A percentile compares a stretch with the other conserved stretches of the same genome.
These are phyloP conservation scores for Talaromyces proteolyticus DNA, from an alignment of 495 filamentous ascomycete species.

Conservation along the genomic window DNA sequence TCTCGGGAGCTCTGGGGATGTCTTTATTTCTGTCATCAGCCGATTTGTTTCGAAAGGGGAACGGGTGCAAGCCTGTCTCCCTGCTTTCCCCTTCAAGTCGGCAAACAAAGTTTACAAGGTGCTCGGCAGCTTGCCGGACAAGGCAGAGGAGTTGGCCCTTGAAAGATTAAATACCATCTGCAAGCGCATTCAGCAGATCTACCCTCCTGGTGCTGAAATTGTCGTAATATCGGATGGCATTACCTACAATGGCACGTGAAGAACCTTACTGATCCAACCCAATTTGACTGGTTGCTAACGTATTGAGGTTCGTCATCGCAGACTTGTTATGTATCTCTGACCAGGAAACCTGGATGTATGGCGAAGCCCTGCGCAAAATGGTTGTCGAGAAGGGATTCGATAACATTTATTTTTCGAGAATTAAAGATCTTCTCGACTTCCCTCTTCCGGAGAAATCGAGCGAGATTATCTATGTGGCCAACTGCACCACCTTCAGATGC, in stretches of 20 bases:
- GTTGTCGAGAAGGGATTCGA: constrained; percentile 28
- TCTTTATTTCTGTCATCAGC: neutral
- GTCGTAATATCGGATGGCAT: constrained; percentile 49
- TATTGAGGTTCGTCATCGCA: constrained; percentile 11
- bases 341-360: constrained; percentile 44
- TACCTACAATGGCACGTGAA: constrained; percentile 40
- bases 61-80: constrained; percentile 31
- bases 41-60: neutral
- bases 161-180: constrained; percentile 38
- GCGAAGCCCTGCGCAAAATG: constrained; percentile 37
- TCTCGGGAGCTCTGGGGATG: neutral
- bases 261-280: neutral
- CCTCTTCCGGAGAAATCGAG: constrained; percentile 25
- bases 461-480: constrained; percentile 37
- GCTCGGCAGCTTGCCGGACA: constrained; percentile 42
- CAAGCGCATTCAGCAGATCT: constrained; percentile 32
- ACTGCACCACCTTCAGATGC: constrained; percentile 33
- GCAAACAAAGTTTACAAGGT: constrained; percentile 40
- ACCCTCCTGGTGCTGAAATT: constrained; percentile 38
- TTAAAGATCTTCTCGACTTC: constrained; percentile 34
- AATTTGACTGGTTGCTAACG: neutral
- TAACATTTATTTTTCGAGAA: constrained; percentile 24
- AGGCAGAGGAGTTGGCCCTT: constrained; percentile 44
- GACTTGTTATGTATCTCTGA: constrained; percentile 47
- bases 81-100: constrained; percentile 51